Percentiles rank a stretch among this genome's conserved stretches.
phyloP scores from a whole-genome alignment of 305 asterid genomes.

The Solanum hybrid region DNA sequence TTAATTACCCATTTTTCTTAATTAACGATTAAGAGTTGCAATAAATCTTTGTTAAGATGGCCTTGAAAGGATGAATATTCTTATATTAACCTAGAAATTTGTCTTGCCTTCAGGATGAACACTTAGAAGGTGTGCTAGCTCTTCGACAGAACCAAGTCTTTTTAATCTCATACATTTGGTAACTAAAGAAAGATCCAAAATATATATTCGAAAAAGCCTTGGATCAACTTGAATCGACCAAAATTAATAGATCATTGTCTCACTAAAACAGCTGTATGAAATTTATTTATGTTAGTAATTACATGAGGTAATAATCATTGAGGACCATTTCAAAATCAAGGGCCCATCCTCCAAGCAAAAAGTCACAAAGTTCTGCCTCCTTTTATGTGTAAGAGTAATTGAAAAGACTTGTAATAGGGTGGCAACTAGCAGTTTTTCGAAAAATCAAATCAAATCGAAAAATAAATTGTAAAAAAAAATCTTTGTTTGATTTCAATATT shows the following conservation, averaged over 20 bases:
- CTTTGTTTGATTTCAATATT: too few relatives aligned
- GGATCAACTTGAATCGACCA: background rate
- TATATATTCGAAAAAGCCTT: background rate
- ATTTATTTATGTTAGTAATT: too few relatives aligned
- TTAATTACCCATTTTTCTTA: background rate
- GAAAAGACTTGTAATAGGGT: background rate
- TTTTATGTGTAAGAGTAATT: background rate
- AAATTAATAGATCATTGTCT: background rate
- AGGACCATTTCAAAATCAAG: background rate
- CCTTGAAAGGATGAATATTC: background rate
- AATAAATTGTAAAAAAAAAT: too few relatives aligned
- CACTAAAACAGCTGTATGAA: background rate
- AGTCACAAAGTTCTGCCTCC: background rate
- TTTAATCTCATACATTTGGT: too few relatives aligned
- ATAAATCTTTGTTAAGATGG: background rate
- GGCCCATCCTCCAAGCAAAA: background rate
- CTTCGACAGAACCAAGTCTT: too few relatives aligned
- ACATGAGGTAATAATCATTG: background rate
- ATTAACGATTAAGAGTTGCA: background rate
- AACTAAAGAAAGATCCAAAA: too few relatives aligned
- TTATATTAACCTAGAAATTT: too few relatives aligned
- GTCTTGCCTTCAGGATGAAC: rapidly evolving
- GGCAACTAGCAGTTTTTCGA: background rate
- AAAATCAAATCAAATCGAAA: background rate
- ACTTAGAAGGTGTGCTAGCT: too few relatives aligned